Evolutionary conservation across 768 basidiomycete genomes (phyloP), one percentile per base, ranked within the genome.

Genomic region (Boletus sp.): DNA sequence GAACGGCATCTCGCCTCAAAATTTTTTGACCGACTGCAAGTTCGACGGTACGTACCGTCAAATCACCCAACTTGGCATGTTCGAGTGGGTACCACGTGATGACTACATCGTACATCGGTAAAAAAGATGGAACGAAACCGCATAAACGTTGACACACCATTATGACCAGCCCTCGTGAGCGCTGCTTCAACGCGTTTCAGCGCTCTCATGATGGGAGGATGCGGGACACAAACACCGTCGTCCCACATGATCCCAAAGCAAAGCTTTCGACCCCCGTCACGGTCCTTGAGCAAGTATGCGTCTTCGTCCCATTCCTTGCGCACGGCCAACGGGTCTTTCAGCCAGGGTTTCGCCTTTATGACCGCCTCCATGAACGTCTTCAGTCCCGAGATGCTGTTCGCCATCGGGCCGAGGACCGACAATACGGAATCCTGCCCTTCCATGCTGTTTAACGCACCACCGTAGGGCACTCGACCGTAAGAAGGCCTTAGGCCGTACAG

Each of bases 381-480:
- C 53, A 94, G 69, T n/a, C 81, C 88, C 10, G 68, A 73, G 47
- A 92, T 59, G 35, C 82, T 82, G 42, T 72, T 76, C 2, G 83
- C 74, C 50, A 92, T 74, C 5, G 92, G 92, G 0, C 92, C 92
- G 11, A 92, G 76, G 30, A 92, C 87, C 3, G 89, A 89, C 5
- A 75, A 75, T 29, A 90, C 64, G 15, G 85, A 83, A 57, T 92
- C 89, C 66, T 87, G 84, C 20, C 92, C 92, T 67, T 86, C 80
- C 29, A 84, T 64, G 2, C 84, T 80, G 69, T 87, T 90, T 4
- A 78, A 73, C 6, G 82, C 81, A 20, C 85, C 84, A n/a, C 75
- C 72, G 65, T 87, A 92, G 0, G 92, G 92, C 3, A 92, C 70
- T 24, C 91, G 82, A 39, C 81, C 76, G 62, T 78, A 88, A 15